phyloP scores from a whole-genome alignment of 805 yeast genomes.

The Saturnispora hagleri region DNA sequence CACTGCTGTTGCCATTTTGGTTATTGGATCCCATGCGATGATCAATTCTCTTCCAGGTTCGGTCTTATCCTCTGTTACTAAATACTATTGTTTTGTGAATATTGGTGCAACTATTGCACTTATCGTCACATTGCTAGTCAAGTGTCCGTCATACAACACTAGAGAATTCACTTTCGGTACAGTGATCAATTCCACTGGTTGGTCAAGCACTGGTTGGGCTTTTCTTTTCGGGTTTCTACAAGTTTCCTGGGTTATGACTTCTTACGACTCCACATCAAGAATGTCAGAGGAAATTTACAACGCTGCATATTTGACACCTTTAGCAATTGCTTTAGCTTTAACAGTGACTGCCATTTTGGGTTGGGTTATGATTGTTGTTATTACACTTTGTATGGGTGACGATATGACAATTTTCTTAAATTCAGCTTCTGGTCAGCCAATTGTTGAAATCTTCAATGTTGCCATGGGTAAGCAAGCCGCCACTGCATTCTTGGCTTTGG shows the following conservation, averaged over 20 bases:
- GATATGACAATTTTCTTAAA: constrained; percentile 28
- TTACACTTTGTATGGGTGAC: constrained; percentile 36
- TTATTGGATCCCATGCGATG: constrained; percentile 38
- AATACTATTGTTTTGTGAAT: constrained; percentile 40
- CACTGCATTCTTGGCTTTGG: constrained; percentile 39
- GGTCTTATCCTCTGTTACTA: constrained; percentile 40
- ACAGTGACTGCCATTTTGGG: constrained; percentile 41
- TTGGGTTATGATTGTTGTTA: constrained; percentile 39
- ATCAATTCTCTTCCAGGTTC: constrained; percentile 45
- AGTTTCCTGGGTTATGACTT: constrained; percentile 51
- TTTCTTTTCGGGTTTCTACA: constrained; percentile 50
- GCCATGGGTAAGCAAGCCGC: constrained; percentile 47
- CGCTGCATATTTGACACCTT: constrained; percentile 47
- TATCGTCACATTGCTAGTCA: constrained; percentile 45
- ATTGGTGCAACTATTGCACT: constrained; percentile 41
- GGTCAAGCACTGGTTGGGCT: constrained; percentile 47
- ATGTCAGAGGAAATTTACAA: constrained; percentile 47
- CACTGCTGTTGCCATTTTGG: constrained; percentile 44
- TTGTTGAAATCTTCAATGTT: constrained; percentile 42
- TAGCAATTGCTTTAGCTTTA: constrained; percentile 49
- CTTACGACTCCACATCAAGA: constrained; percentile 47
- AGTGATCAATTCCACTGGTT: constrained; percentile 40
- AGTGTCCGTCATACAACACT: constrained; percentile 38
- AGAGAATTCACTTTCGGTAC: constrained; percentile 40
- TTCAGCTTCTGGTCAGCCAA: constrained; percentile 38